Base-by-base conservation (phyloP, 306 rosid species). In the Acacia melanoxylon region DNA sequence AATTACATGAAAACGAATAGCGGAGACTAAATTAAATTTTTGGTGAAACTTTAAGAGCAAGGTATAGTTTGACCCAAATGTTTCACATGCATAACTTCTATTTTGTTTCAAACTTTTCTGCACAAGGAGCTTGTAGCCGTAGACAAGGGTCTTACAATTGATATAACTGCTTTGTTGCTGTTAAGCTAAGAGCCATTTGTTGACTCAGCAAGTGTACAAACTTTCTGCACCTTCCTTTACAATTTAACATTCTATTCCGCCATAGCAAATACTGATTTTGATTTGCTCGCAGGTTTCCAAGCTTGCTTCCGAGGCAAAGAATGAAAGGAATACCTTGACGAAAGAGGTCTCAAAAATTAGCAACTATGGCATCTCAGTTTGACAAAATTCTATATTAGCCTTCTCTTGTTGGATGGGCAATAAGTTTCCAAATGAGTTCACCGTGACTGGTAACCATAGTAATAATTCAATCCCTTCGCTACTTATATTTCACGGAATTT, bases 281-380 rank as follows among this genome's bases (percentile, higher is more conserved):
- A 86, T 35, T 68, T 81, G 61, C 37, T 88, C 77, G 84, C 88
- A 95, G 99, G 96, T 95, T 83, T 86, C 93, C 54, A 82, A 80
- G 41, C 90, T 95, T 86, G 89, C 90, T 63, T 85, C 91, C 27
- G 94, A 92, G 81, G 92, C 91, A 46, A 93, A 93, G 94, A 83
- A 74, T 77, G 94, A 91, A 85, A 92, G 92, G 82, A 87, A 66
- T 29, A 80, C 86, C 49, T 82, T 93, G 88, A 84, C 90, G 51
- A 92, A 92, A 90, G 92, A 88, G 89, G 83, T 95, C 83, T 75
- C 92, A 33, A 92, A 91, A 90, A 93, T 95, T 41, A 93, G 93
- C 87, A 90, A 95, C 78, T 87, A 89, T 74, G 99, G 99, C 70
- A 91, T 93, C 84, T 91, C 99, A 8, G 89, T 95, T 86, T 95